Conservation (phyloP, 305 asterid species). For the Caryopteris hybrid region DNA sequence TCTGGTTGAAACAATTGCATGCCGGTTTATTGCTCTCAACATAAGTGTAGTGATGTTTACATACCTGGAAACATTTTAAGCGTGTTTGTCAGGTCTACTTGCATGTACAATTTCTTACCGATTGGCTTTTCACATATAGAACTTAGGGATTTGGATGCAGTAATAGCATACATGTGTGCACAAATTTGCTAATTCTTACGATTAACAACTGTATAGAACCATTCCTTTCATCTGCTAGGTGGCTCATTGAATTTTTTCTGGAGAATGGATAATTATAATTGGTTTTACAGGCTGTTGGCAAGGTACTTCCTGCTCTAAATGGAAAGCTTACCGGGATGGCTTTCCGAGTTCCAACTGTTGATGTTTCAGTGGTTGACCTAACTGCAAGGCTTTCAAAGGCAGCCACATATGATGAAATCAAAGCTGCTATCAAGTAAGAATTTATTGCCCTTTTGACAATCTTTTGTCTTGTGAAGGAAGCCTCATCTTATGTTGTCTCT, state of each 20-base stretch:
- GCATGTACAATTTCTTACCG: too few species aligned
- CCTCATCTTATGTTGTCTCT: background rate
- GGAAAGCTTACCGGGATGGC: slow-evolving; percentile 60
- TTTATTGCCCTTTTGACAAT: background rate
- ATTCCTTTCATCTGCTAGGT: background rate
- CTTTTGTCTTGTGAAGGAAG: background rate
- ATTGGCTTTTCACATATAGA: background rate
- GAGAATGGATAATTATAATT: background rate
- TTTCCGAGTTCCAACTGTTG: slow-evolving; percentile 56
- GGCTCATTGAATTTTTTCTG: background rate
- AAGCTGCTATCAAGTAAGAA: slow-evolving; percentile 50
- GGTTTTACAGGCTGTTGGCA: slow-evolving; percentile 45
- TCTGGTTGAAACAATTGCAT: background rate
- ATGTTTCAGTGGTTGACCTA: slow-evolving; percentile 53
- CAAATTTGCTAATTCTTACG: background rate
- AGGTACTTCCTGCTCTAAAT: slow-evolving; percentile 53
- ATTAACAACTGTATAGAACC: background rate
- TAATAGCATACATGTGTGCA: background rate
- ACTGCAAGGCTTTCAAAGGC: slow-evolving; percentile 49
- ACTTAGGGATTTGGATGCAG: background rate
- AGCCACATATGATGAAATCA: slow-evolving; percentile 50
- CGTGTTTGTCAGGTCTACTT: too few species aligned
- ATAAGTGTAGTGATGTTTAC: too few species aligned
- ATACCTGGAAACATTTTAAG: too few species aligned
- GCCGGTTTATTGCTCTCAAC: too few species aligned